Base-by-base conservation (phyloP, 441 rosid species). In the Pelargonium fulgidum region DNA sequence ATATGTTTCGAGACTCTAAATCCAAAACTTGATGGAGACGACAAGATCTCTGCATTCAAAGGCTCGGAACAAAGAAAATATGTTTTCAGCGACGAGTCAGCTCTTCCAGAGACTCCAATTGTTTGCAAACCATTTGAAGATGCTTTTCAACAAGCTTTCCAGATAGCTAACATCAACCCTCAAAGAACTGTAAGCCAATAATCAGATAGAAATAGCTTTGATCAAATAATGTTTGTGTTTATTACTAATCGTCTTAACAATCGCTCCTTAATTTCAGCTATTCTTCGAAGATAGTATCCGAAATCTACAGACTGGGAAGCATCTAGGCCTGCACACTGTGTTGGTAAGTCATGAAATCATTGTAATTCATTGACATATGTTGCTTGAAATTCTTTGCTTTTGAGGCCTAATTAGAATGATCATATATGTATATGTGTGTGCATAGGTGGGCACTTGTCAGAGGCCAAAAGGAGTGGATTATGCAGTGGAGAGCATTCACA, bases 271-370 rank as follows among this genome's bases (percentile, higher is more conserved):
- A 41, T 73, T 73, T 13, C 89, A 91, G 97, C 42, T 91, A 78
- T 91, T 93, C 79, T 88, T 93, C 11, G 96, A 93, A 76, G 99
- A 93, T 68, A 91, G 96, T 47, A 72, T 89, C 72, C 90, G 89
- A 7, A 93, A 87, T 70, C 59, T 93, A 66, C 89, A 86, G 76
- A 75, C 88, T 0, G 96, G 90, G 62, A 89, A 88, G 72, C 75
- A 64, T 0, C 45, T 86, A 77, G 95, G 95, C 22, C 89, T 93
- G 56, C 88, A 83, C 70, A 89, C 96, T 0, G 90, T 93, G 6
- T 81, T 79, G 96, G 97, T 90, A 80, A 73, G 93, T 69, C 22
- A 22, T 22, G 24, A 22, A 22, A 62, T 5, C n/a, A 24, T 14
- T 58, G 14, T 24, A 11, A 50, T 13, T 13, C 3, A 3, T 13